Base-by-base conservation (phyloP, 495 filamentous ascomycete species). In the Halenospora varia region DNA sequence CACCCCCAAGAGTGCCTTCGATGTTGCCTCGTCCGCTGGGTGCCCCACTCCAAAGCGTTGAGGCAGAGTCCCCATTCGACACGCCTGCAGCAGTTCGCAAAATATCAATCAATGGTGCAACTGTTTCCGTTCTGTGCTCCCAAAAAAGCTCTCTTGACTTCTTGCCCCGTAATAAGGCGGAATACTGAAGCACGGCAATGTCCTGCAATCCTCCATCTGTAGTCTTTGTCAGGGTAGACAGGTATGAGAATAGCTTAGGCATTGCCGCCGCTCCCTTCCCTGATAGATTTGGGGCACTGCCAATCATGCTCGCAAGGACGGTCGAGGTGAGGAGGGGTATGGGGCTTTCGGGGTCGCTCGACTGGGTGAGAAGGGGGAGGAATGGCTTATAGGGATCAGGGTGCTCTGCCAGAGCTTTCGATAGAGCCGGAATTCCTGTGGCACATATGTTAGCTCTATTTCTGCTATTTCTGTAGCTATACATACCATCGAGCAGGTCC, bases 141-240 rank as follows among this genome's bases (percentile, higher is more conserved):
- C 95, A 99, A 71, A 97, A 97, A 11, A 91, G 76, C 59, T 85
- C 79, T 51, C 94, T 79, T n/a, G 91, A 80, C 51, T 80, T 83
- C 53, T 75, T 81, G 23, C 82, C 90, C 48, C 90, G 84, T 18
- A 97, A 74, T n/a, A 97, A 76, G 2, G 88, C 81, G 26, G 95
- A 96, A 72, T 95, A 94, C 68, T 90, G 83, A 68, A 92, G 87
- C 10, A 97, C 91, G 3, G 90, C 93, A 70, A 97, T 96, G 65
- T 99, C 95, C 70, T 97, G 94, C 19, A 96, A 79, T 18, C 90
- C 90, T 55, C 88, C 88, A 66, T 91, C 92, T 49, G 89, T 78
- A 66, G 84, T 90, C 73, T 90, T 89, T 52, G 88, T 85, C 45
- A 90, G 76, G 40, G 81, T 81, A n/a, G 90, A 86, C 40, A 97